Percentiles rank a stretch among this genome's conserved stretches.
phyloP scores from a whole-genome alignment of 176 grass and related monocot genomes.

The Poa pratensis region DNA sequence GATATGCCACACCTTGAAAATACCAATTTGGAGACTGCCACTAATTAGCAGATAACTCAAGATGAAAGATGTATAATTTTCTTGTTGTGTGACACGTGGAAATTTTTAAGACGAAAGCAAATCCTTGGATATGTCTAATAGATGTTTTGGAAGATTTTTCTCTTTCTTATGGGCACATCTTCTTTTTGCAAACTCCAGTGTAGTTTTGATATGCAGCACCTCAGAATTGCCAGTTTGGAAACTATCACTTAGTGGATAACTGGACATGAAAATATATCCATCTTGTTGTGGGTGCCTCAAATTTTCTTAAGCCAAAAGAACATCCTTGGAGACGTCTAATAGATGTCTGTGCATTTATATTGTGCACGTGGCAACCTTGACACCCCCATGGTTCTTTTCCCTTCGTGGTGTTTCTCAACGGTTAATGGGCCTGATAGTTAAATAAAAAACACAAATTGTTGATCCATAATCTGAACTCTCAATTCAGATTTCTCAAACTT shows the following conservation, averaged over 20 bases:
- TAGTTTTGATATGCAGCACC: background rate
- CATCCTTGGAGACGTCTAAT: background rate
- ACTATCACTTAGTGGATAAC: background rate
- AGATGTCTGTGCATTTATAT: background rate
- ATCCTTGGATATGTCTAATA: no score
- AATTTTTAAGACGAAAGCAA: no score
- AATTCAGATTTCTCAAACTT: background rate
- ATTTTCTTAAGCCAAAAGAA: background rate
- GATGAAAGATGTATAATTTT: no score
- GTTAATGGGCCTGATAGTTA: background rate
- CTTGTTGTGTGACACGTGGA: no score
- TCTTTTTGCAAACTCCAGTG: no score
- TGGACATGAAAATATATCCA: background rate
- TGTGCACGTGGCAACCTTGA: no score
- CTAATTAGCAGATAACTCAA: no score
- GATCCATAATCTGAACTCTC: background rate
- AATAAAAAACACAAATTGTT: background rate
- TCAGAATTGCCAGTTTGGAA: background rate
- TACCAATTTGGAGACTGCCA: no score
- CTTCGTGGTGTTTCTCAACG: background rate
- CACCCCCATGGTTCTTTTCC: background rate
- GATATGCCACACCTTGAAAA: no score
- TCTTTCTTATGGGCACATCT: no score
- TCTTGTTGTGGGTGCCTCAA: background rate
- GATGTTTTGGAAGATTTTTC: no score